phyloP scores from a whole-genome alignment of 2,329 filamentous ascomycete species.

The Aureobasidium sp. region DNA sequence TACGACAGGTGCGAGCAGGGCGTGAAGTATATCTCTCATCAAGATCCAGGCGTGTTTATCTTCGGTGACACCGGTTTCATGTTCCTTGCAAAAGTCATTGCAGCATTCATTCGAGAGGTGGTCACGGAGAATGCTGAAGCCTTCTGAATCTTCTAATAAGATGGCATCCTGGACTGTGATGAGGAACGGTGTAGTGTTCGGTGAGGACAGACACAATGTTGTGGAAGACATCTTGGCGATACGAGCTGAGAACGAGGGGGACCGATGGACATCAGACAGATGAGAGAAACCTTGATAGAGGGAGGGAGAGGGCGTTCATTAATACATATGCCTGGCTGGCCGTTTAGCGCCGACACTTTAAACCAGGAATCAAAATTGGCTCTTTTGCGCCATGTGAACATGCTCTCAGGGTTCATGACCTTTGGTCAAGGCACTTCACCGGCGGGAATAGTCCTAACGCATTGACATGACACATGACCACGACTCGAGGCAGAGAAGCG shows the following conservation, averaged over 20 bases:
- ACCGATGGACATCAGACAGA: slow-evolving; percentile 1
- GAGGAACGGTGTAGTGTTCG: slow-evolving; percentile 35
- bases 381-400: slow-evolving; percentile 11
- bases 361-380: slow-evolving; percentile 7
- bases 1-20: slow-evolving; percentile 51
- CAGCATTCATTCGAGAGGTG: slow-evolving; percentile 35
- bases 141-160: slow-evolving; percentile 33
- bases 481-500: slow-evolving; percentile 1
- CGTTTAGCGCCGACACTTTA: slow-evolving; percentile 11
- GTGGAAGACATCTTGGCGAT: slow-evolving; percentile 7
- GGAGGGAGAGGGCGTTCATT: background rate
- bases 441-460: slow-evolving; percentile 6
- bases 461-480: slow-evolving; percentile 15
- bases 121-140: slow-evolving; percentile 38
- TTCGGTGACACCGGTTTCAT: slow-evolving; percentile 29
- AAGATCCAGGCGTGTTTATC: slow-evolving; percentile 40
- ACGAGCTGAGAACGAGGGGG: background rate
- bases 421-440: slow-evolving; percentile 7
- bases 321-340: slow-evolving; percentile 9
- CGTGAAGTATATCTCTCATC: slow-evolving; percentile 54
- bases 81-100: slow-evolving; percentile 39
- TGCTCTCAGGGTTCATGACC: slow-evolving; percentile 10
- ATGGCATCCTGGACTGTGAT: slow-evolving; percentile 37
- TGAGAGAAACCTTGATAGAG: slow-evolving; percentile 8
- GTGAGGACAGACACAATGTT: slow-evolving; percentile 17